Base-by-base conservation (phyloP, 148 eudicot species). In the Fagopyrum esculentum region DNA sequence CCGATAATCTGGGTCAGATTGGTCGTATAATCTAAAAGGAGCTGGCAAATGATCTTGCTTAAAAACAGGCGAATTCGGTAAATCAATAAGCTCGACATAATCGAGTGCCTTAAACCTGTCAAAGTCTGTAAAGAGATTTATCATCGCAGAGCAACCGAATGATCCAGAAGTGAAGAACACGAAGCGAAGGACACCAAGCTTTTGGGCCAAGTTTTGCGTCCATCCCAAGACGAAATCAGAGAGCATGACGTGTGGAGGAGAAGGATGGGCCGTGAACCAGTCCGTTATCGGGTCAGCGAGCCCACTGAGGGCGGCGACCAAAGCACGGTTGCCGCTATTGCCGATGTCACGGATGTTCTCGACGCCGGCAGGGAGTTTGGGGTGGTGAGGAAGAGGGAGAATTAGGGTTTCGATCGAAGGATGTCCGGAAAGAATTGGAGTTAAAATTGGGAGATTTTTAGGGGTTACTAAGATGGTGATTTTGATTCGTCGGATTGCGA, bases 201-300 rank as follows among this genome's bases (percentile, higher is more conserved):
- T 16, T 35, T 60, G 6, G 0, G 90, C 90, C 45, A 87, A 73
- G 2, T 66, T 8, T 15, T 85, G 80, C 17, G 93, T 89, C 82
- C 79, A 89, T 2, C 97, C 93, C 2, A 91, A 90, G 73, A 89
- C 81, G 80, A 88, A 86, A 77, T 89, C 97, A 30, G 89, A 89
- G 11, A 89, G 9, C 46, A 89, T 77, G 68, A 86, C 88, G 57
- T 82, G 81, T 6, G 94, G 94, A 5, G 92, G 92, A 6, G 45
- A 61, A 47, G 75, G 75, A 29, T 87, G 85, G 59, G 88, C 75
- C 19, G 56, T 70, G 15, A 82, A 88, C 94, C 90, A 92, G 5
- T 81, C 77, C 13, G 79, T 56, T 30, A 89, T 79, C 0, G 84
- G 83, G 9, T 68, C 78, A 3, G 48, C 76, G 4, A 92, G 92